Conservation (phyloP, 352 stramenopile genomes). For the Phytophthora tentaculata region DNA sequence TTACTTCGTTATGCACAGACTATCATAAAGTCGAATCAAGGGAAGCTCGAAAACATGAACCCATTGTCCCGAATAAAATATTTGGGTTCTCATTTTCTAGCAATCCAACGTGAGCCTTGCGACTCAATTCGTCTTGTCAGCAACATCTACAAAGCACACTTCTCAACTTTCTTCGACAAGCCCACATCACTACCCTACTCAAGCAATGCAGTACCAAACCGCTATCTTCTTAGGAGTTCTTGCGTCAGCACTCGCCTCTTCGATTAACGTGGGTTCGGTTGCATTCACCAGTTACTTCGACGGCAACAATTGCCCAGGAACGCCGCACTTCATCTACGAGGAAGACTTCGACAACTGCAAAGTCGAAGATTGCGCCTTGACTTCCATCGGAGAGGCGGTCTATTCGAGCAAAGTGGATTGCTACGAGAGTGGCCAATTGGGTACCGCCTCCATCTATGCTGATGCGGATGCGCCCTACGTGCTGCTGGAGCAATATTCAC, state of each 20-base stretch:
- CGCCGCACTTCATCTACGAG: slow-evolving; percentile 30
- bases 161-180: slow-evolving; percentile 1
- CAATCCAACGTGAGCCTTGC: too few species aligned
- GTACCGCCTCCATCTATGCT: slow-evolving; percentile 16
- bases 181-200: neutral
- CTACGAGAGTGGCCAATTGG: slow-evolving; percentile 11
- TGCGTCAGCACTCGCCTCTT: neutral
- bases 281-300: slow-evolving; percentile 29
- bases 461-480: slow-evolving; percentile 22
- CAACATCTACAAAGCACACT: neutral
- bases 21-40: neutral
- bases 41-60: neutral
- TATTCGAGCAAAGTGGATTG: slow-evolving; percentile 28
- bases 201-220: neutral
- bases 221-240: neutral
- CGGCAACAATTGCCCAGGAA: slow-evolving; percentile 11
- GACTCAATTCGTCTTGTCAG: too few species aligned
- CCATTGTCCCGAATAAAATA: neutral
- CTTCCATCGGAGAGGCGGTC: neutral
- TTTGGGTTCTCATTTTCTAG: slow-evolving; percentile 7
- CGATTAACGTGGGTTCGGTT: slow-evolving; percentile 8
- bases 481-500: slow-evolving; percentile 29
- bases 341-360: slow-evolving; percentile 18
- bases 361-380: slow-evolving; percentile 1
- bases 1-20: slow-evolving; percentile 3